Percentiles rank a stretch among this genome's conserved stretches.
Conservation (phyloP, 2,329 filamentous ascomycete genomes). For the Cyclaneusma minus region DNA sequence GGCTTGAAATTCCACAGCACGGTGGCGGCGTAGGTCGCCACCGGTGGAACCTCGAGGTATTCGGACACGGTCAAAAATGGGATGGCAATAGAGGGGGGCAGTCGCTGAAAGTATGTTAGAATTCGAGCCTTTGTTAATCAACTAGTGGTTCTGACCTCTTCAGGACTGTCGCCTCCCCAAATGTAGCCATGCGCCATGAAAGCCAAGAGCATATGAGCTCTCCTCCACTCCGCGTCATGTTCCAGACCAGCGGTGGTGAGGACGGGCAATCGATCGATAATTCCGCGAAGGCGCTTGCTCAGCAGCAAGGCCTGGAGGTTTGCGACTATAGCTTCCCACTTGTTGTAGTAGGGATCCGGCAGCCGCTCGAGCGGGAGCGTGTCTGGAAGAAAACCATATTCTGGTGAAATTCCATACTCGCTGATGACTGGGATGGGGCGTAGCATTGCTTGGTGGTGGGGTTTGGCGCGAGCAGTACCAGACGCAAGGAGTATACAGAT, state of each 20-base stretch:
- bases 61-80: slow-evolving; percentile 66
- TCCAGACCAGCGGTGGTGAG: slow-evolving; percentile 71
- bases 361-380: slow-evolving; percentile 66
- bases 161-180: slow-evolving; percentile 79
- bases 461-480: slow-evolving; percentile 24
- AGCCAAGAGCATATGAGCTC: slow-evolving; percentile 77
- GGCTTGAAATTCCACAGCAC: slow-evolving; percentile 97
- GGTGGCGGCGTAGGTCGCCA: slow-evolving; percentile 84
- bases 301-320: slow-evolving; percentile 81
- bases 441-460: slow-evolving; percentile 24
- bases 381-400: slow-evolving; percentile 77
- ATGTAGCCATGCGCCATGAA: slow-evolving; percentile 94
- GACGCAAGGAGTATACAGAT: slow-evolving; percentile 52
- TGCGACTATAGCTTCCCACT: slow-evolving; percentile 77
- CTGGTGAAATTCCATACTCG: slow-evolving; percentile 66
- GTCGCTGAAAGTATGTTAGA: slow-evolving; percentile 21
- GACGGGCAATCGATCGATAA: slow-evolving; percentile 68
- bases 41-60: slow-evolving; percentile 72
- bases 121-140: background rate
- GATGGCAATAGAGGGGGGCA: slow-evolving; percentile 71
- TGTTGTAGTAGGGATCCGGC: slow-evolving; percentile 81
- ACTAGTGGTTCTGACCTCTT: slow-evolving; percentile 36
- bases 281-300: slow-evolving; percentile 64
- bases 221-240: slow-evolving; percentile 79
- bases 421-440: slow-evolving; percentile 45